Base-by-base conservation (phyloP, 768 basidiomycete species). In the Austroboletus festivus region DNA sequence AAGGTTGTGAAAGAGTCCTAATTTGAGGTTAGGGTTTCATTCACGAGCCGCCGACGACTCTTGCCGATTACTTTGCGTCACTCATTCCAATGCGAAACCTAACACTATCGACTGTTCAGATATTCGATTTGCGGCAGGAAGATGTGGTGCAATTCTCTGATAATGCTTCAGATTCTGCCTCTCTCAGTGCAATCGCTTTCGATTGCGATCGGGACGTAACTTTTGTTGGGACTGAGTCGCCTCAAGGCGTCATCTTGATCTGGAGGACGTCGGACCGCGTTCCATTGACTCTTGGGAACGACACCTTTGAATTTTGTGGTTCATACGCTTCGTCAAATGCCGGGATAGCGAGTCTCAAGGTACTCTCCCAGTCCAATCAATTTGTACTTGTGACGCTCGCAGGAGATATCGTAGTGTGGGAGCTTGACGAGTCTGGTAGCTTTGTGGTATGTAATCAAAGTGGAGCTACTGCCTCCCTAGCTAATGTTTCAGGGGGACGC, bases 371-470 rank as follows among this genome's bases (percentile, higher is more conserved):
- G 54, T 75, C 76, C n/a, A 74, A 82, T 41, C 72, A 75, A 2
- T 68, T 97, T 10, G 81, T 76, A 5, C 63, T 85, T 9, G 76
- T 95, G 13, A 81, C 83, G 55, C 76, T 81, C 7, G 79, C 81
- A 8, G 95, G 95, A 43, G 94, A 96, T 59, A 92, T 98, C 47
- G 82, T 81, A 9, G 81, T 83, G 34, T 63, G 88, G 39, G 69
- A 77, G 13, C 56, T 89, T 39, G 74, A 81, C 46, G 74, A 82
- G 18, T 53, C 34, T 44, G 70, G 77, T 30, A 56, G 68, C 34
- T 60, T 75, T 34, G 51, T 68, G 47, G 80, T 85, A 56, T 53
- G 75, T 68, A 23, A 23, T 40, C 7, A 41, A 16, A 26, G 23
- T 21, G n/a, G n/a, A 21, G 5, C 16, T 44, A 12, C 18, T 48